These are phyloP conservation scores for Phytophthora quininea DNA, from an alignment of 352 stramenopile species.

Conservation along the genomic window DNA sequence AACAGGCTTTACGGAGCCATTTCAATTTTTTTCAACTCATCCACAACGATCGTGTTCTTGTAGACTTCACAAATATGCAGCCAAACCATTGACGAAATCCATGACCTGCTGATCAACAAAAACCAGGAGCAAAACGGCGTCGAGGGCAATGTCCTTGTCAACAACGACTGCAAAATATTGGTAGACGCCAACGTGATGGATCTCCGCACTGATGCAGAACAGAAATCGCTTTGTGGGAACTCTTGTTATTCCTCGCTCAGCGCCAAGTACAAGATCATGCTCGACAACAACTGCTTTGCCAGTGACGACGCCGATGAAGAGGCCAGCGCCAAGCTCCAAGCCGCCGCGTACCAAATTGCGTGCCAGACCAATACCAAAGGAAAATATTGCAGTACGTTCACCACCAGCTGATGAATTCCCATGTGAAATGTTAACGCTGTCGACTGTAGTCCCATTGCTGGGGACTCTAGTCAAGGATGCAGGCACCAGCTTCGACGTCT, in stretches of 20 bases:
- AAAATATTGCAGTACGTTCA: slow-evolving; percentile 77
- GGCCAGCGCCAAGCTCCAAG: slow-evolving; percentile 60
- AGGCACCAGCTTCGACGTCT: slow-evolving; percentile 63
- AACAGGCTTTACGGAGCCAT: too few relatives aligned
- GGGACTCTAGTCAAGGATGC: slow-evolving; percentile 54
- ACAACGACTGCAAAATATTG: slow-evolving; percentile 69
- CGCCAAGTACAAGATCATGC: slow-evolving; percentile 66
- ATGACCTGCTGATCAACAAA: slow-evolving; percentile 55
- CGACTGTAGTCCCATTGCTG: slow-evolving; percentile 57
- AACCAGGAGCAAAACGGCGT: slow-evolving; percentile 68
- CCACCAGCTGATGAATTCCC: background rate
- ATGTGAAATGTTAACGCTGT: background rate
- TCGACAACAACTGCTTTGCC: slow-evolving; percentile 72
- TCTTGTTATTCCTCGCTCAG: slow-evolving; percentile 60
- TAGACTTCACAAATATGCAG: slow-evolving; percentile 42
- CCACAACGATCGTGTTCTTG: too few relatives aligned
- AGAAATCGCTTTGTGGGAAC: slow-evolving; percentile 68
- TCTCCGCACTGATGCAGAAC: slow-evolving; percentile 55
- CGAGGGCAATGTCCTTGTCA: slow-evolving; percentile 51
- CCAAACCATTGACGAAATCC: slow-evolving; percentile 52
- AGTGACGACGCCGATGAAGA: slow-evolving; percentile 59
- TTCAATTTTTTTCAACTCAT: too few relatives aligned
- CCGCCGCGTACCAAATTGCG: slow-evolving; percentile 71
- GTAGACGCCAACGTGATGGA: slow-evolving; percentile 62
- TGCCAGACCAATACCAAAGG: slow-evolving; percentile 58